Base-by-base conservation (phyloP, 1,284 basidiomycete species). In the Cryptococcus depauperatus region DNA sequence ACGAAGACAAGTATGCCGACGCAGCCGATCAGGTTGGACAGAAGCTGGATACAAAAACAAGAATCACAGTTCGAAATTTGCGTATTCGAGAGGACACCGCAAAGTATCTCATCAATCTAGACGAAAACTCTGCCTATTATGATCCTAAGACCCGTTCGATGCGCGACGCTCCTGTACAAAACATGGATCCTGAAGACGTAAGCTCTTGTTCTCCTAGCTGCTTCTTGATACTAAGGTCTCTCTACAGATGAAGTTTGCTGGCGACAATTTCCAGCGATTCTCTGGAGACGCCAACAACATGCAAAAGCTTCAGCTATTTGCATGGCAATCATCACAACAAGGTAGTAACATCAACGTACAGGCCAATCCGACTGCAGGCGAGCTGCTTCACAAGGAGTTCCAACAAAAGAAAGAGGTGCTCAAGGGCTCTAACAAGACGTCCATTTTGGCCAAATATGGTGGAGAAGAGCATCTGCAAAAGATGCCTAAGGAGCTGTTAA, bases 71-170 rank as follows among this genome's bases (percentile, higher is more conserved):
- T 46, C 84, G 95, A 56, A 98, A 99, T 71, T 75, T 99, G 62
- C 87, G 95, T 73, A 98, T 99, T 59, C 84, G 95, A 64, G 95
- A 99, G 73, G 95, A 99, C 68, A 96, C 93, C 1, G 95, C 95
- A 14, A 99, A 99, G 71, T 99, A 99, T 61, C 80, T 99, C 58
- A 85, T 96, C 73, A 98, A 98, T 70, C 73, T 99, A 67, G 90
- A 97, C 69, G 84, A 86, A 4, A 83, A 89, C 1, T 92, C 87
- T 59, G 93, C 95, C 10, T 95, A 98, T 75, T 99, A 99, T 66
- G 95, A 99, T 64, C 95, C 95, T 40, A 99, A 99, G 76, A 98
- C 95, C 22, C 83, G 95, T 56, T 95, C 93, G 3, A 99, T 99
- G 95, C 85, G 95, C 69, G 93, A 98, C 63, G 92, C 93, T 30